Evolutionary conservation across 371 early-diverging fungal genomes (phyloP).

Genomic region (Zopfochytrium polystomum): DNA sequence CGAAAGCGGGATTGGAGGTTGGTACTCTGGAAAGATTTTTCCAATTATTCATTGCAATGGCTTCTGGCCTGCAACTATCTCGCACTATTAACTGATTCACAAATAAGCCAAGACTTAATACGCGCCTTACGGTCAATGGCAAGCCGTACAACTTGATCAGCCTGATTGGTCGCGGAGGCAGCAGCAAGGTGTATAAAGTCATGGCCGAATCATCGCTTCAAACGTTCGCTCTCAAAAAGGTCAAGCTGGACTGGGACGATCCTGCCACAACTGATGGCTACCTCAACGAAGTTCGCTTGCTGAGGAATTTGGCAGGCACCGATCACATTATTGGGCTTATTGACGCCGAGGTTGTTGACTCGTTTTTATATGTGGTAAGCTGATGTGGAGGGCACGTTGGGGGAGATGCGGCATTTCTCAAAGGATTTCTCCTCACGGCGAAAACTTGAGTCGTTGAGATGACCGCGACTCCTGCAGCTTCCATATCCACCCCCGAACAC

Average conservation of each 20-base stretch:
- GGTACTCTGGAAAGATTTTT: neutral
- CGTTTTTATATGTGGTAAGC: no score
- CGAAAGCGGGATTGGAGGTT: neutral
- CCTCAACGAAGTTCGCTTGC: slow-evolving; percentile 77
- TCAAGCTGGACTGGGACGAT: slow-evolving; percentile 70
- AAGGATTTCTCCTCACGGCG: no score
- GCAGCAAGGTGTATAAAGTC: slow-evolving; percentile 87
- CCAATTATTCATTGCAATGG: neutral
- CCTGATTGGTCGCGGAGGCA: slow-evolving; percentile 84
- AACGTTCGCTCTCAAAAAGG: slow-evolving; percentile 85
- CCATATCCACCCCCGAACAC: no score
- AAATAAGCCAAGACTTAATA: neutral
- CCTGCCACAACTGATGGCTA: slow-evolving; percentile 63
- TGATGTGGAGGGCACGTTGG: no score
- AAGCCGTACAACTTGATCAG: slow-evolving; percentile 55
- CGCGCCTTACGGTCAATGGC: slow-evolving; percentile 53
- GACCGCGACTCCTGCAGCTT: no score
- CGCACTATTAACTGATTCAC: neutral
- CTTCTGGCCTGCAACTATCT: neutral
- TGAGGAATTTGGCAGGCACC: slow-evolving; percentile 62
- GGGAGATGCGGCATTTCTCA: no score
- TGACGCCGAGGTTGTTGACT: slow-evolving; percentile 76
- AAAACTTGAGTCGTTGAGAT: no score
- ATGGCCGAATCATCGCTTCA: slow-evolving; percentile 53
- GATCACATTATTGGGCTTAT: slow-evolving; percentile 72